Conservation (phyloP, 208 protist genomes). For the Porcisia hertigi region DNA sequence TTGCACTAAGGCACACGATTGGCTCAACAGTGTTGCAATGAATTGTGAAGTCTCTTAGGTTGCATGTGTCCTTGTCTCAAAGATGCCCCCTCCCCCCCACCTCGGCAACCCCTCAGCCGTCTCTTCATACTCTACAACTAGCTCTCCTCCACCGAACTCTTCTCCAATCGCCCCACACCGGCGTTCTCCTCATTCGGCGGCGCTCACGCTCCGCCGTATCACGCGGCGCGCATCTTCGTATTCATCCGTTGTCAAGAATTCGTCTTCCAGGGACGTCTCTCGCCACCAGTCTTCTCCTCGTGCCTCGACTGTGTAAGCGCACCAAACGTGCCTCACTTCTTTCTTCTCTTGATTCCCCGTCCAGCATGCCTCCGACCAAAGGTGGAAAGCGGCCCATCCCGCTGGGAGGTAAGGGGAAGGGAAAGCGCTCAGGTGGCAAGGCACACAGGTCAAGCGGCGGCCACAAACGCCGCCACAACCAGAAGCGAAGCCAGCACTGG, state of each 20-base stretch:
- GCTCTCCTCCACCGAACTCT: background rate
- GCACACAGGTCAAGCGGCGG: slow-evolving; percentile 85
- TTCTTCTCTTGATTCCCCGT: slow-evolving; percentile 2
- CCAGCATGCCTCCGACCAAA: slow-evolving; percentile 84
- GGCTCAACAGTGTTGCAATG: background rate
- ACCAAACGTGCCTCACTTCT: background rate
- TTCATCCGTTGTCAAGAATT: background rate
- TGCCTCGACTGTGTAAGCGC: background rate
- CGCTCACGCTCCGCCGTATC: background rate
- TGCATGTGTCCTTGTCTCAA: background rate
- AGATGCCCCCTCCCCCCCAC: too few species aligned
- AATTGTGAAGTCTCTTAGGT: background rate
- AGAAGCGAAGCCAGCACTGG: slow-evolving; percentile 90
- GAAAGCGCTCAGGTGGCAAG: slow-evolving; percentile 96
- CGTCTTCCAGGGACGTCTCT: background rate
- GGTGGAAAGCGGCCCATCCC: slow-evolving; percentile 85
- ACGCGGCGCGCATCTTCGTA: too few species aligned
- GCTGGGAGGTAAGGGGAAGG: slow-evolving; percentile 96
- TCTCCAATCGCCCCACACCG: background rate
- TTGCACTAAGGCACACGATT: background rate
- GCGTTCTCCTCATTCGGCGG: background rate
- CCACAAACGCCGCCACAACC: slow-evolving; percentile 44
- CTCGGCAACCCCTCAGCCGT: background rate
- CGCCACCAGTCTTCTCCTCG: background rate
- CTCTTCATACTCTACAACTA: background rate